Base-by-base conservation (phyloP, 129 eudicot species). In the Flaveria trinervia region DNA sequence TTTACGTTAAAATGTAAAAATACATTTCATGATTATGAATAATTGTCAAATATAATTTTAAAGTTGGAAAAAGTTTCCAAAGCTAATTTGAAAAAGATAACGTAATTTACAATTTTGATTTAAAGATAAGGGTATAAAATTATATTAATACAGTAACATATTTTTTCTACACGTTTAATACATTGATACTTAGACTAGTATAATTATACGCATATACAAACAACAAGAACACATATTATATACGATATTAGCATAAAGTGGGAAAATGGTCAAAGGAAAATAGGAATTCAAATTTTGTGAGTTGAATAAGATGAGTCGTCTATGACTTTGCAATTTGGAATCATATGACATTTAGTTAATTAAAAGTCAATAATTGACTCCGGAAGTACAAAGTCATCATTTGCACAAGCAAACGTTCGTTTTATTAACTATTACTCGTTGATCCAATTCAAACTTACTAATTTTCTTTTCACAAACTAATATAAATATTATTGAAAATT, bases 251-350 rank as follows among this genome's bases (percentile, higher is more conserved):
- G n/a, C 12, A 67, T 4, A 22, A 52, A 68, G 16, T 22, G 44
- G 26, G 13, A 25, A 66, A 57, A 22, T 22, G 36, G 81, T 77
- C 81, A 77, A 77, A 77, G 81, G 15, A 55, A 22, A 66, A 66
- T 39, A 67, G 8, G 36, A 20, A 23, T 18, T 45, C 51, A 46
- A 17, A 18, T 10, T 55, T 18, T 9, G 5, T 6, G 36, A 74
- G 12, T 74, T 13, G 25, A 52, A 25, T 22, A 55, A 18, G 33
- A 56, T 20, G 41, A 68, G 49, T 77, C 69, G 75, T 68, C n/a
- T 13, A 49, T 77, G 51, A 54, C 73, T 41, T 41, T 77, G 70
- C 65, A 50, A 75, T 15, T 50, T 76, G 73, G 36, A 50, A 76
- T 33, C 57, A 76, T 12, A 15, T 76, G 72, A 33, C 76, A 48